phyloP scores from a whole-genome alignment of 306 rosid genomes.

The Geum urbanum region DNA sequence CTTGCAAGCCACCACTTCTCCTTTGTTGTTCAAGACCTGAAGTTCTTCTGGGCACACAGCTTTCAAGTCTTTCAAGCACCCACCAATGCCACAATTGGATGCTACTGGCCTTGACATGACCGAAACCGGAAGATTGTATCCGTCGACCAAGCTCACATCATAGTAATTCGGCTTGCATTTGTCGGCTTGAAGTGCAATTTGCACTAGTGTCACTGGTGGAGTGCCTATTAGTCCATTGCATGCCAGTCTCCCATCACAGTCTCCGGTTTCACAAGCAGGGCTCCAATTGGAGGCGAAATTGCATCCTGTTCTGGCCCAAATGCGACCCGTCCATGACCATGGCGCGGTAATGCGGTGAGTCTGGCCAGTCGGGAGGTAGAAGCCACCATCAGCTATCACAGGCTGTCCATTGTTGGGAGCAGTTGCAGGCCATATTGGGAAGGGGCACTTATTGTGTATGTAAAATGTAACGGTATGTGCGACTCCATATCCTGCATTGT shows the following conservation, averaged over 20 bases:
- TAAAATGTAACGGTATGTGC: conserved; percentile 49
- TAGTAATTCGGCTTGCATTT: conserved; percentile 53
- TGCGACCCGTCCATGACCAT: conserved; percentile 79
- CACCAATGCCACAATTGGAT: conserved; percentile 46
- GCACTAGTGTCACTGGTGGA: conserved; percentile 73
- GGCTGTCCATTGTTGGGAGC: conserved; percentile 75
- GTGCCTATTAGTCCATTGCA: conserved; percentile 80
- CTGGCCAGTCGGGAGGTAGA: conserved; percentile 58
- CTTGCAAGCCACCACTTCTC: conserved; percentile 74
- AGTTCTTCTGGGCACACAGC: conserved; percentile 56
- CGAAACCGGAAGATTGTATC: conserved; percentile 65
- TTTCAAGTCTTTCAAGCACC: conserved; percentile 59
- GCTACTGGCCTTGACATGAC: conserved; percentile 28
- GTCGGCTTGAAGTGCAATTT: conserved; percentile 59
- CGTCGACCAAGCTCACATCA: conserved; percentile 84
- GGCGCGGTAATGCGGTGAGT: conserved; percentile 45
- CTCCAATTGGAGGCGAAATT: conserved; percentile 40
- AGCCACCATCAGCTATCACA: conserved; percentile 74
- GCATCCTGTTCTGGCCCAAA: conserved; percentile 92
- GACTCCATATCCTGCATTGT: conserved; percentile 35
- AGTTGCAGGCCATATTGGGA: conserved; percentile 87
- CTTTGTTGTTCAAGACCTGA: conserved; percentile 36
- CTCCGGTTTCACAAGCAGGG: conserved; percentile 77
- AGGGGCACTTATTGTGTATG: conserved; percentile 67
- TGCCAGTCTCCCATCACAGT: conserved; percentile 68